Conservation (phyloP, 805 yeast genomes). For the Candida pini region DNA sequence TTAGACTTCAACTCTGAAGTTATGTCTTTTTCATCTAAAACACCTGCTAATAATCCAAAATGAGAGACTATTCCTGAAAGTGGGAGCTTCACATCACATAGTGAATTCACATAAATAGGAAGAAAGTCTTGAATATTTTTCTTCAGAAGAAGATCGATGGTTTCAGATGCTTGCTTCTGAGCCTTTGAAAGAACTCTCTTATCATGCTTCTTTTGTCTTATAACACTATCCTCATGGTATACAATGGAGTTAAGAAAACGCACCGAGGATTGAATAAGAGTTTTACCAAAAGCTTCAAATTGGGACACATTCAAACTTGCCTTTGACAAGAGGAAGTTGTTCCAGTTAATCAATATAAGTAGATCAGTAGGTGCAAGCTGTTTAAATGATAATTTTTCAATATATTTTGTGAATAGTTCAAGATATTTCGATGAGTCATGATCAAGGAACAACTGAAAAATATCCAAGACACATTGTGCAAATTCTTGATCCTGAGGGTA, state of each 20-base stretch:
- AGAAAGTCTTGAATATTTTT: slow-evolving; percentile 1
- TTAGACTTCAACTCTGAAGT: no score
- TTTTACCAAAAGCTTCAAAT: no score
- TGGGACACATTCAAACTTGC: no score
- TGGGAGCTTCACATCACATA: slow-evolving; percentile 14
- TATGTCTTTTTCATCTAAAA: no score
- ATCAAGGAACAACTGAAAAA: slow-evolving; percentile 33
- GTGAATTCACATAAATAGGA: slow-evolving; percentile 7
- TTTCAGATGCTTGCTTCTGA: slow-evolving; percentile 24
- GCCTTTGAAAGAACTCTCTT: slow-evolving; percentile 33
- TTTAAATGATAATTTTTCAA: slow-evolving; percentile 27
- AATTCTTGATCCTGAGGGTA: slow-evolving; percentile 46
- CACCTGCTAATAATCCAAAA: slow-evolving; percentile 15
- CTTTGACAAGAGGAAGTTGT: no score
- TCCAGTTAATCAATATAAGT: slow-evolving; percentile 55
- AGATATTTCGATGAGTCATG: slow-evolving; percentile 24
- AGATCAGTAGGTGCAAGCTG: slow-evolving; percentile 51
- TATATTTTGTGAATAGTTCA: slow-evolving; percentile 33
- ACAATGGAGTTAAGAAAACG: slow-evolving; percentile 32
- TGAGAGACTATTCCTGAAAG: slow-evolving; percentile 17
- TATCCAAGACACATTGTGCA: slow-evolving; percentile 34
- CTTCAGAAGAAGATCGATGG: slow-evolving; percentile 19
- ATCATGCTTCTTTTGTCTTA: slow-evolving; percentile 33
- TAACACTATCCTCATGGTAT: slow-evolving; percentile 27
- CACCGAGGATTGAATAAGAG: slow-evolving; percentile 29